Base-by-base conservation (phyloP, 2,329 filamentous ascomycete genomes). In the Seiridium unicorne region DNA sequence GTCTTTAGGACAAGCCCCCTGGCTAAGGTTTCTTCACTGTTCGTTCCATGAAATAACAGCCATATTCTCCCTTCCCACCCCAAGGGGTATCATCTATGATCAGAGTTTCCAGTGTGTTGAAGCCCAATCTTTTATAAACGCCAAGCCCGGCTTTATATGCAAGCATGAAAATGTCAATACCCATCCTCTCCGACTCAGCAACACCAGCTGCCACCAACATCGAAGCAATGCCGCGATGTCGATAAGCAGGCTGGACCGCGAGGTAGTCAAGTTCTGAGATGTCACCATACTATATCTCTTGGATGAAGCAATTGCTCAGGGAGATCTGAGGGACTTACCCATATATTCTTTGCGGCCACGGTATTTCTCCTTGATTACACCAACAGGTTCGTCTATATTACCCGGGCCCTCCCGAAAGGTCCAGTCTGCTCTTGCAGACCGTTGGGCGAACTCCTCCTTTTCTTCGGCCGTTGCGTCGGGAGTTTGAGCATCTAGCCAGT, bases 191-290 rank as follows among this genome's bases (percentile, higher is more conserved):
- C 7, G 68, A 68, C 51, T 66, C 55, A 18, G 62, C 57, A 34
- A 70, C 60, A 0, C 66, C 67, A 13, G 61, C 59, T 2, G 53
- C 48, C 31, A 69, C 64, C 5, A 70, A 59, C n/a, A 59, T 55
- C 0, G 65, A 64, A 1, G 61, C 68, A 38, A 71, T 65, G 4
- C 67, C 68, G 5, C 54, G 65, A 9, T 64, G 56, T 31, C 66
- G 62, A 26, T 67, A 54, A 0, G 63, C 61, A 0, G 68, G 68
- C 49, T 67, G 67, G 4, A 70, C 65, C 0, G 66, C 67, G 3
- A 71, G 63, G 57, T 67, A 70, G 10, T 69, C 68, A 5, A 70
- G 65, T 11, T 61, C 67, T 70, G 36, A 59, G 18, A 9, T 26
- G 31, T 53, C 32, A 36, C 13, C 32, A 36, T 4, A 11, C 34